Base-by-base conservation (phyloP, 2,329 filamentous ascomycete genomes). In the Nothophaeocryptopus gaeumannii region DNA sequence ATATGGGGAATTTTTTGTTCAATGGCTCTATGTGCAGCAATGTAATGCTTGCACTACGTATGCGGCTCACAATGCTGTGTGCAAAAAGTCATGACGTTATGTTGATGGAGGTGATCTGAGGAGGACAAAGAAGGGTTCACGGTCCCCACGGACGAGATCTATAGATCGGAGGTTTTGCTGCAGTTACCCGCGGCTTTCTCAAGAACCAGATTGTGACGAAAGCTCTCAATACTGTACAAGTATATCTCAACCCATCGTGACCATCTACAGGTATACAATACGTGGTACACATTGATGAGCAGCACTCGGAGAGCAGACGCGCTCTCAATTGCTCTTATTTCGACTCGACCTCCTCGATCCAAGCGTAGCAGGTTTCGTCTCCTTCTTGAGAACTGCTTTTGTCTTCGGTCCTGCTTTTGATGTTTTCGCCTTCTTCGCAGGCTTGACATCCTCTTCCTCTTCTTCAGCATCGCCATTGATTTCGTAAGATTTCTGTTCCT, bases 311-410 rank as follows among this genome's bases (percentile, higher is more conserved):
- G 7, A 38, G 8, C 7, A 16, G 34, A 38, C 13, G 11, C 29
- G 31, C 31, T 12, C 10, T 26, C n/a, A 36, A 3, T 26, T n/a
- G 35, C 32, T 45, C 41, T 57, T 58, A 15, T 36, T 58, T n/a
- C 60, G 49, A 8, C 53, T 37, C 5, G 62, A 63, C 40, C 39
- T 56, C 33, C 62, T 39, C 26, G 51, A 50, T 2, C 57, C 55
- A 7, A 57, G 51, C 12, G 56, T 54, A 3, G 39, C 46, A 26
- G 55, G 47, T 45, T 59, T 58, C 40, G 41, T 40, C 32, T 57
- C 50, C 39, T 58, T 59, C 47, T 58, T 58, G 8, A 54, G 20
- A 9, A 47, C 46, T 13, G 47, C 38, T 34, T 55, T 59, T 16
- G 43, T 13, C 45, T 56, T 56, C 8, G 46, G 38, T 29, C 31